Conservation (phyloP, 345 rosid species). For the Gossypium anomalum region DNA sequence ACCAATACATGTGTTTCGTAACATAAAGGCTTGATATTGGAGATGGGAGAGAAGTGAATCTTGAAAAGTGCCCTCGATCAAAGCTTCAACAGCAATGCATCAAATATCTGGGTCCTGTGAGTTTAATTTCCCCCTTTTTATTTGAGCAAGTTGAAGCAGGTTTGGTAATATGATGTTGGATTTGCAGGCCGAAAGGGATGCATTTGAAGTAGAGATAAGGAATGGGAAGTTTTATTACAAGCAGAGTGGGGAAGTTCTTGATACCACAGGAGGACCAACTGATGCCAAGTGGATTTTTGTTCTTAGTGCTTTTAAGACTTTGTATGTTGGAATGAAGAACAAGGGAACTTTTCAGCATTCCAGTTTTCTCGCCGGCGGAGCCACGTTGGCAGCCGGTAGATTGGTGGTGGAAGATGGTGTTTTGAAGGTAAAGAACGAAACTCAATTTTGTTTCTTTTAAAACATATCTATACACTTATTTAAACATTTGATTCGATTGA, state of each 20-base stretch:
- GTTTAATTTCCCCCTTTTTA: conserved; percentile 20
- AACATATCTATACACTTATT: too few relatives aligned
- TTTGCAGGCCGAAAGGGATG: conserved; percentile 62
- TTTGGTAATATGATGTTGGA: not conserved
- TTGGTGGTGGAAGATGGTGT: conserved; percentile 61
- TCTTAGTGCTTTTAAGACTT: conserved; percentile 60
- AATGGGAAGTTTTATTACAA: conserved; percentile 51
- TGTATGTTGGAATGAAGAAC: conserved; percentile 65
- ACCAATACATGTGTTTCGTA: conserved; percentile 19
- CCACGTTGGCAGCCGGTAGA: conserved; percentile 93
- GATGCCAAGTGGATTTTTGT: conserved; percentile 92
- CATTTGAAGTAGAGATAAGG: conserved; percentile 55
- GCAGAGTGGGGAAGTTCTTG: conserved; percentile 52
- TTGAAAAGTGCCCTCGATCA: conserved; percentile 63
- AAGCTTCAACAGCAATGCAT: conserved; percentile 89
- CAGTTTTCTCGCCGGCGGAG: conserved; percentile 91
- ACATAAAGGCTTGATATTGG: conserved; percentile 85
- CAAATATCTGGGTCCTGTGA: conserved; percentile 93
- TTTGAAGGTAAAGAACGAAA: conserved; percentile 44
- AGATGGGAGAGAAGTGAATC: conserved; percentile 65
- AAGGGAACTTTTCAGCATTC: conserved; percentile 93
- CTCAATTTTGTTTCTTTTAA: too few relatives aligned
- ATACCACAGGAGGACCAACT: conserved; percentile 51
- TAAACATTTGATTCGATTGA: too few relatives aligned
- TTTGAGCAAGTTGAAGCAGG: not conserved